Conservation (phyloP, 2,329 filamentous ascomycete species). For the Apiospora hydei region DNA sequence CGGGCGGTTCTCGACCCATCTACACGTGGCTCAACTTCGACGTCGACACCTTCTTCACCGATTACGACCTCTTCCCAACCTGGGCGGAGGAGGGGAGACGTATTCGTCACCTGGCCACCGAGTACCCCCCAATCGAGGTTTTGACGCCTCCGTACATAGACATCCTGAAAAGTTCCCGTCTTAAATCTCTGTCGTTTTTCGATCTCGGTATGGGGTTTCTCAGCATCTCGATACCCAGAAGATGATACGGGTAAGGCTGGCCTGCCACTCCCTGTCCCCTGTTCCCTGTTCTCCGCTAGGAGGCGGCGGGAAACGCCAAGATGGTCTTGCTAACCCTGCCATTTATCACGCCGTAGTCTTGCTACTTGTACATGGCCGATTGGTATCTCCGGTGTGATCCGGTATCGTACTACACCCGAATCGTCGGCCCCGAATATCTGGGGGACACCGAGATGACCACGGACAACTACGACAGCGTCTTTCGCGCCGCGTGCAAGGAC, state of each 20-base stretch:
- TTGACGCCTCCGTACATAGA: no score
- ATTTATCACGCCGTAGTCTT: background rate
- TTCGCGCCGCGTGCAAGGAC: no score
- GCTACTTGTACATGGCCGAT: background rate
- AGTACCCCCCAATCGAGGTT: no score
- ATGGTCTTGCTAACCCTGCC: background rate
- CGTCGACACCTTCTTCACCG: background rate
- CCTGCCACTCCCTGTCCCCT: no score
- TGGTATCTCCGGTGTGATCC: background rate
- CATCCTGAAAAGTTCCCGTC: no score
- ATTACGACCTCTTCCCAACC: rapidly evolving
- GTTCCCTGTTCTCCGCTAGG: no score
- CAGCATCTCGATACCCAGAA: no score
- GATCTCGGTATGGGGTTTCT: no score
- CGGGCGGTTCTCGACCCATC: background rate
- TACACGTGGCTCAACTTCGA: conserved; percentile 5
- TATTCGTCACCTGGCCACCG: background rate
- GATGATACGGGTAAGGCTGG: no score
- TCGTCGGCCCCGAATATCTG: background rate
- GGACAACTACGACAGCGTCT: background rate
- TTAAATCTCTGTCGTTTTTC: no score
- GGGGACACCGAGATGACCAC: background rate
- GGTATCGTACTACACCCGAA: background rate
- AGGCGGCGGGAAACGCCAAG: no score
- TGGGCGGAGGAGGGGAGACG: background rate